Evolutionary conservation across 2,329 filamentous ascomycete species (phyloP), one percentile per base, ranked within the genome.

Genomic region (Aspergillus pseudoviridinutans): DNA sequence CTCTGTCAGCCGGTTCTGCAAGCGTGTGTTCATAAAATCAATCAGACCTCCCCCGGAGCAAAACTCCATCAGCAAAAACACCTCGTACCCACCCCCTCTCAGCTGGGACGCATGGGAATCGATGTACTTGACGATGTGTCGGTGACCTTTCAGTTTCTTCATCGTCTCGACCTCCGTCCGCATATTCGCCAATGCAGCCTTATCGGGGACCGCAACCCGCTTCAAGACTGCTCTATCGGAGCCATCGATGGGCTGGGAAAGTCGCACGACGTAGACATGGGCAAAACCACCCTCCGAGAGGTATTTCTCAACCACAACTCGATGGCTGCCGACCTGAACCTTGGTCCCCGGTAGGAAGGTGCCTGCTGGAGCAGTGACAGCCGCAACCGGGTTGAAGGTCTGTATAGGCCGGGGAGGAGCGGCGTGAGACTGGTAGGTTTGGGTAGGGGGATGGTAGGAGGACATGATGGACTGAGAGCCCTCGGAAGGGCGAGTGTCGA

Each of bases 141-240:
- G 87, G 82, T 97, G 94, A 57, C 94, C 94, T 81, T 96, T 96
- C 68, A 99, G 83, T 77, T 94, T 92, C 86, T 99, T 99, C 94
- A 99, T 99, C 14, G 94, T 99, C 79, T 99, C 94, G 66, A 99
- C 94, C 81, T 99, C 94, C 65, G 88, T 97, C 75, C 94, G 87
- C 94, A 99, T 97, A 75, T 90, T 92, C 61, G 91, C 90, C 77
- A 99, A 81, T 58, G 93, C 86, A 63, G 96, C 90, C 82, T 96
- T 97, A 77, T 99, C 94, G 32, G 94, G 92, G 53, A 97, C 94
- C 38, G 94, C 94, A 58, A 99, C 94, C 71, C 94, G 84, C 82
- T 99, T 97, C 70, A 97, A 80, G 51, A 97, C 92, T 12, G 91
- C 92, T 67, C 86, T 81, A 66, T 95, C 89, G 63, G 89, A 88